A percentile compares a stretch with the other conserved stretches of the same genome.
These are phyloP conservation scores for Pseudogymnoascus sp. DNA, from an alignment of 2,329 filamentous ascomycete species.

Conservation along the genomic window DNA sequence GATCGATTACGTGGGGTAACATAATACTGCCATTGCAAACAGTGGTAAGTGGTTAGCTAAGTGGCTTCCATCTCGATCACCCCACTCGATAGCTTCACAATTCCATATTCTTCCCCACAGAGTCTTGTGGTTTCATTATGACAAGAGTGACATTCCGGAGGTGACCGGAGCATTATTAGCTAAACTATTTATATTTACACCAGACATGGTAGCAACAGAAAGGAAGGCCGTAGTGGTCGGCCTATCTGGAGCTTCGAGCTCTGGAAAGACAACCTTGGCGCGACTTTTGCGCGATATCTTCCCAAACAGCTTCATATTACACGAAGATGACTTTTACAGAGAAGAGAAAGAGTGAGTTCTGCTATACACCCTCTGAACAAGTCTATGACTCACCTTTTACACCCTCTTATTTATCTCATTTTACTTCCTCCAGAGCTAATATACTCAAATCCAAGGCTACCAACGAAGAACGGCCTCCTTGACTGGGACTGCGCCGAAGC, in stretches of 20 bases:
- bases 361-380: background rate
- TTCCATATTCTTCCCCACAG: background rate
- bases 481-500: conserved; percentile 91
- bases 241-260: conserved; percentile 83
- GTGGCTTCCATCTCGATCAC: background rate
- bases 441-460: conserved; percentile 36
- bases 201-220: background rate
- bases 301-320: conserved; percentile 69
- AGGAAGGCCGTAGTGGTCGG: conserved; percentile 54
- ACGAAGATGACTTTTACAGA: conserved; percentile 94
- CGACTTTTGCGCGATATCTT: conserved; percentile 78
- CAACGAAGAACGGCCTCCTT: conserved; percentile 51
- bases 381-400: background rate
- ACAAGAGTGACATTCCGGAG: background rate
- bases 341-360: conserved; percentile 58
- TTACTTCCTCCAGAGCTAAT: background rate
- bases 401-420: background rate
- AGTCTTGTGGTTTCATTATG: background rate
- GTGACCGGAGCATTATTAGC: background rate
- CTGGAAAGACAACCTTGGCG: conserved; percentile 90
- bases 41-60: background rate
- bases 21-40: background rate
- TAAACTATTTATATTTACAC: background rate
- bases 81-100: background rate
- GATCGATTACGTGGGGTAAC: background rate